phyloP scores from a whole-genome alignment of 2,329 filamentous ascomycete species.

The Fusarium pseudonygamai region DNA sequence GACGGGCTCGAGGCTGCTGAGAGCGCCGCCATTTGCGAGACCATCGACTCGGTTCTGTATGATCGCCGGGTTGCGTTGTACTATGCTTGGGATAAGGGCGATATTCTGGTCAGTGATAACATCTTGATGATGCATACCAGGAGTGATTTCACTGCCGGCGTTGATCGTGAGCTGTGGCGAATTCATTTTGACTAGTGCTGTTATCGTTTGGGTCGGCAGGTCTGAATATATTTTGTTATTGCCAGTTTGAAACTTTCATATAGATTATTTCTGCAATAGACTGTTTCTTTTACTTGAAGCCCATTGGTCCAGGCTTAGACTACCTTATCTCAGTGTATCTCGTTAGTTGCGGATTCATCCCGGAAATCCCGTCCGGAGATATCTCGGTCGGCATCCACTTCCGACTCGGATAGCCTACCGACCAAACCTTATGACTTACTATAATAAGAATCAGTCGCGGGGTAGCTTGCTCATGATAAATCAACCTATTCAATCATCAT shows the following conservation, averaged over 20 bases:
- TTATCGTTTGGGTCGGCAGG: background rate
- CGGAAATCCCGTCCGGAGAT: background rate
- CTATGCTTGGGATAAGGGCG: slow-evolving; percentile 64
- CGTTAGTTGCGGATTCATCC: background rate
- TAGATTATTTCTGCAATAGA: background rate
- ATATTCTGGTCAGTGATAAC: slow-evolving; percentile 64
- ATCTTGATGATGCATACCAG: slow-evolving; percentile 59
- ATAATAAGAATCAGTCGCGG: background rate
- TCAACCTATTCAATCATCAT: background rate
- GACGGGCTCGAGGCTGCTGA: slow-evolving; percentile 48
- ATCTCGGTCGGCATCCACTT: background rate
- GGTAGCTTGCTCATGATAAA: background rate
- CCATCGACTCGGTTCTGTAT: slow-evolving; percentile 56
- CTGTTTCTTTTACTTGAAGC: rapidly evolving
- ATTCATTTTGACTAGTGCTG: slow-evolving; percentile 56
- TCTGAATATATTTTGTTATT: background rate
- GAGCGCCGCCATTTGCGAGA: slow-evolving; percentile 49
- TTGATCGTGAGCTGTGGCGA: slow-evolving; percentile 59
- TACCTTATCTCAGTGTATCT: background rate
- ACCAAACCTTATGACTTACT: background rate
- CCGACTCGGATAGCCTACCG: slow-evolving; percentile 24
- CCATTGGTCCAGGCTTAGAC: rapidly evolving
- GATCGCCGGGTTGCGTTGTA: slow-evolving; percentile 61
- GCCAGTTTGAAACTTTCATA: background rate
- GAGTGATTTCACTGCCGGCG: slow-evolving; percentile 55